These are phyloP conservation scores for Ascochyta clinopodiicola DNA, from an alignment of 2,329 filamentous ascomycete genomes.

Conservation along the genomic window DNA sequence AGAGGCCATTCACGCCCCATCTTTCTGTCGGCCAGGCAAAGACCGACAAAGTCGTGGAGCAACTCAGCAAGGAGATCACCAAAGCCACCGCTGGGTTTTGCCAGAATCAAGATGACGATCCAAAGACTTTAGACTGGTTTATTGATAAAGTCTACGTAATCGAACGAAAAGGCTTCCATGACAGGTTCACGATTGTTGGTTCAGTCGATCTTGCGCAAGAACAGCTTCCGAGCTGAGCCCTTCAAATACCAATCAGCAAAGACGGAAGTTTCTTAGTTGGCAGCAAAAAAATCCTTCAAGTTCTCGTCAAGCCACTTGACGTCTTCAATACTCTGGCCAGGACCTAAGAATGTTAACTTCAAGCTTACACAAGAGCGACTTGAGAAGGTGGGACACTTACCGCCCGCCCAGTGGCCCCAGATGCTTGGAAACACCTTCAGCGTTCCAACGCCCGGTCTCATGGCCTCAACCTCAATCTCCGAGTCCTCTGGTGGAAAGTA, in stretches of 20 bases:
- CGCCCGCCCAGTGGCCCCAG: conserved; percentile 66
- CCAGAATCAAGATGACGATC: background rate
- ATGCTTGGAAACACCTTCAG: conserved; percentile 64
- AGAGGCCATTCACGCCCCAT: conserved; percentile 33
- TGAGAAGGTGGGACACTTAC: conserved; percentile 46
- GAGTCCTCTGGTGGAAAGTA: conserved; percentile 86
- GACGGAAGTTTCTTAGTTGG: conserved; percentile 19
- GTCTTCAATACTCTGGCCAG: conserved; percentile 73
- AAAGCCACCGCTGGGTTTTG: conserved; percentile 16
- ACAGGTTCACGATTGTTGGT: conserved; percentile 34
- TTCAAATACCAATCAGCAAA: too few relatives aligned
- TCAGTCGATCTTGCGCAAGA: conserved; percentile 19
- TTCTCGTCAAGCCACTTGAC: conserved; percentile 73
- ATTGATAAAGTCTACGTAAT: conserved; percentile 39
- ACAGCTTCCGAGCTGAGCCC: conserved; percentile 1
- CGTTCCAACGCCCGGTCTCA: conserved; percentile 64
- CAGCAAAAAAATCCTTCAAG: conserved; percentile 60
- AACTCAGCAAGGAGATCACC: conserved; percentile 24
- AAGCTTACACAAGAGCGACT: background rate
- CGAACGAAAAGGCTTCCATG: conserved; percentile 32
- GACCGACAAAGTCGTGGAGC: conserved; percentile 16
- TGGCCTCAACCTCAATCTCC: conserved; percentile 71
- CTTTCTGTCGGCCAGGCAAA: conserved; percentile 36
- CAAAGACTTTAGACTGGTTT: conserved; percentile 28
- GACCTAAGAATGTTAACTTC: conserved; percentile 55